A percentile compares a stretch with the other conserved stretches of the same genome.
phyloP scores from a whole-genome alignment of 2,329 filamentous ascomycete species.

The Elsinoe perseae region DNA sequence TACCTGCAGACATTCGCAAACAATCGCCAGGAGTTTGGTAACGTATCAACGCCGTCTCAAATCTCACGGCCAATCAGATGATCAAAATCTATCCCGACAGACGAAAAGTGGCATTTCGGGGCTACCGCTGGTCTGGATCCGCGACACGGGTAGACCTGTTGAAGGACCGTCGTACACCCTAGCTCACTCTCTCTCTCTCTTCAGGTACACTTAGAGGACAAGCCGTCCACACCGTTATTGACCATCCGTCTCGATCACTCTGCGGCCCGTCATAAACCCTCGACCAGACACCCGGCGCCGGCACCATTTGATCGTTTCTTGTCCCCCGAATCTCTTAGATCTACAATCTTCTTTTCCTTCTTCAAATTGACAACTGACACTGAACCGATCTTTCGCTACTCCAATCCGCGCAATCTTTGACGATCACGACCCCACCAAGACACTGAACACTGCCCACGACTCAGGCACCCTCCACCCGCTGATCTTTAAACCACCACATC shows the following conservation, averaged over 20 bases:
- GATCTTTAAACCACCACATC: constrained; percentile 4
- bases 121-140: constrained; percentile 14
- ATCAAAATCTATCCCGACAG: not conserved
- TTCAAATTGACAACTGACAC: not conserved
- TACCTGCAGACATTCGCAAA: not conserved
- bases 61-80: not conserved
- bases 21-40: constrained; percentile 11
- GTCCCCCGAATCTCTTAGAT: constrained; percentile 1
- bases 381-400: not conserved
- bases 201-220: not conserved
- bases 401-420: constrained; percentile 14
- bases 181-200: too few relatives aligned
- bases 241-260: constrained; percentile 12
- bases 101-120: constrained; percentile 5
- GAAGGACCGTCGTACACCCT: constrained; percentile 3
- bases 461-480: constrained; percentile 14
- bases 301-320: not conserved
- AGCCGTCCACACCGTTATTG: not conserved
- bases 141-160: constrained; percentile 8
- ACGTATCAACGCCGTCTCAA: constrained; percentile 11
- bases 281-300: not conserved
- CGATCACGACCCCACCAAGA: constrained; percentile 14
- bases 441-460: constrained; percentile 3
- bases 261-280: constrained; percentile 13
- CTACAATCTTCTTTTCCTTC: constrained; percentile 5